Evolutionary conservation across 805 yeast species (phyloP).

Genomic region (Saccharomycopsis olivae): DNA sequence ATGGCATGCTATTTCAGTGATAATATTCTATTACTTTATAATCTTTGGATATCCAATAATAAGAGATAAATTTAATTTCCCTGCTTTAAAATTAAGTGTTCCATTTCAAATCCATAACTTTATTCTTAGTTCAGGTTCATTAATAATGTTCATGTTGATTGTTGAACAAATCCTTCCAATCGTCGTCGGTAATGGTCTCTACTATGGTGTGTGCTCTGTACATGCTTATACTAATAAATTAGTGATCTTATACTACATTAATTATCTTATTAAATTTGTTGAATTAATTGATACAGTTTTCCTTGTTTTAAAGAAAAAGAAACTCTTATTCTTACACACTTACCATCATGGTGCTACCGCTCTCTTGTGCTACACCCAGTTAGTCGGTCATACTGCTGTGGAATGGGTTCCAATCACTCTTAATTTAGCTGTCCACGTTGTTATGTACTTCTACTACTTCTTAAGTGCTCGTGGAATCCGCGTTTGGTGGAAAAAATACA

Average conservation of each 20-base stretch:
- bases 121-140: slow-evolving; percentile 58
- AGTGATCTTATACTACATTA: slow-evolving; percentile 79
- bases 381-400: slow-evolving; percentile 81
- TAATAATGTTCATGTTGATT: slow-evolving; percentile 53
- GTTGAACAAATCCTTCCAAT: slow-evolving; percentile 83
- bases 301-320: slow-evolving; percentile 85
- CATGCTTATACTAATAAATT: slow-evolving; percentile 77
- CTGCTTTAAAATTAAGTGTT: slow-evolving; percentile 63
- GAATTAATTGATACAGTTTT: slow-evolving; percentile 89
- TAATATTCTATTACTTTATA: slow-evolving; percentile 62
- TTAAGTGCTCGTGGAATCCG: slow-evolving; percentile 84
- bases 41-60: slow-evolving; percentile 73
- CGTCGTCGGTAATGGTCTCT: slow-evolving; percentile 60
- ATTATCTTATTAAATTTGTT: slow-evolving; percentile 79
- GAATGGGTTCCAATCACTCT: slow-evolving; percentile 91
- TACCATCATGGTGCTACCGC: slow-evolving; percentile 99
- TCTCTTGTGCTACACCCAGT: slow-evolving; percentile 83
- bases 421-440: slow-evolving; percentile 86
- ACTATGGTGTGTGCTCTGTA: slow-evolving; percentile 70
- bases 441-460: slow-evolving; percentile 98
- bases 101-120: slow-evolving; percentile 84
- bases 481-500: slow-evolving; percentile 99
- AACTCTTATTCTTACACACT: slow-evolving; percentile 84
- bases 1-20: slow-evolving; percentile 45
- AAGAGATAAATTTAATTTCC: slow-evolving; percentile 29